phyloP scores from a whole-genome alignment of 2,329 filamentous ascomycete genomes.

The Mariannaea elegans region DNA sequence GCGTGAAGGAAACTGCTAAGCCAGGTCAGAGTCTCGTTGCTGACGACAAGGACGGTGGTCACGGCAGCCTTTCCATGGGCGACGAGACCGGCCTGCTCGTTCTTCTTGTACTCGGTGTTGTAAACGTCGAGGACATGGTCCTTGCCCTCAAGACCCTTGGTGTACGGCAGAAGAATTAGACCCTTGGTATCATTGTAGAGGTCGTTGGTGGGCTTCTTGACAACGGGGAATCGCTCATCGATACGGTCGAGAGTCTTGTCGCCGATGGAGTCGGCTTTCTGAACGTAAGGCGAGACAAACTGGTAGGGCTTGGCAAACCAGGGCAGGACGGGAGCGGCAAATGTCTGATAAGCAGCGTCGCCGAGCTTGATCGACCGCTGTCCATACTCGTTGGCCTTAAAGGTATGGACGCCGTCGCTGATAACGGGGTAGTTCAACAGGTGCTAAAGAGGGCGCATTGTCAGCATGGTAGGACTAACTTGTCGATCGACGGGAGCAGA shows the following conservation, averaged over 20 bases:
- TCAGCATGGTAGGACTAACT: slow-evolving; percentile 1
- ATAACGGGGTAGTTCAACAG: slow-evolving; percentile 86
- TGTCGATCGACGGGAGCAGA: background rate
- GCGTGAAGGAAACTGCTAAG: slow-evolving; percentile 65
- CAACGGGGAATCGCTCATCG: slow-evolving; percentile 74
- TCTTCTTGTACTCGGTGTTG: slow-evolving; percentile 68
- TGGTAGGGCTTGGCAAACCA: slow-evolving; percentile 77
- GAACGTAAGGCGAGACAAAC: slow-evolving; percentile 85
- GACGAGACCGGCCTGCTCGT: slow-evolving; percentile 70
- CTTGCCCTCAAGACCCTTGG: slow-evolving; percentile 68
- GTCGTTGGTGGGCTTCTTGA: slow-evolving; percentile 80
- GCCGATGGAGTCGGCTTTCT: slow-evolving; percentile 80
- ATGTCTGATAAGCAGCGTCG: slow-evolving; percentile 76
- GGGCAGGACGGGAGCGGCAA: slow-evolving; percentile 81
- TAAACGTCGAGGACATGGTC: slow-evolving; percentile 69
- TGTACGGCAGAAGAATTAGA: slow-evolving; percentile 69
- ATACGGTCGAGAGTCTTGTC: slow-evolving; percentile 75
- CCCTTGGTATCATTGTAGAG: slow-evolving; percentile 71
- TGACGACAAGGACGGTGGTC: slow-evolving; percentile 72
- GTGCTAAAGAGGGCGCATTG: slow-evolving; percentile 65
- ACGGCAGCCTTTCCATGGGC: slow-evolving; percentile 75
- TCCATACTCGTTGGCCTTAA: slow-evolving; percentile 84
- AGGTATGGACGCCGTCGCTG: slow-evolving; percentile 77
- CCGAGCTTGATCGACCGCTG: slow-evolving; percentile 82
- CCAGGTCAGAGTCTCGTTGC: slow-evolving; percentile 70